A percentile compares a stretch with the other conserved stretches of the same genome.
phyloP scores from a whole-genome alignment of 768 basidiomycete species.

The Tylopilus felleus region DNA sequence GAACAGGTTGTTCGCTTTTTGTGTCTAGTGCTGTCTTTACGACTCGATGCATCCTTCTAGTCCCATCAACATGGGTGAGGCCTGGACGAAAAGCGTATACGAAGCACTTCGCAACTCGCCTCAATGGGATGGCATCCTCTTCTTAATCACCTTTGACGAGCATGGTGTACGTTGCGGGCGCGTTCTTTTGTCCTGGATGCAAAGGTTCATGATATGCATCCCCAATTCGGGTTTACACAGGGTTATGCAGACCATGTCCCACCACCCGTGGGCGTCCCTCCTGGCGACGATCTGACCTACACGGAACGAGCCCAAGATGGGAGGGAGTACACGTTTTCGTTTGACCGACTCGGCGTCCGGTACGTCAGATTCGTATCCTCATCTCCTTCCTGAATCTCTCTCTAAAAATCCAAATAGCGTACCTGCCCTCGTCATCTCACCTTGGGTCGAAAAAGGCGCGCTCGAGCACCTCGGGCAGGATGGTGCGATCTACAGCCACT shows the following conservation, averaged over 20 bases:
- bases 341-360: conserved; percentile 26
- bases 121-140: conserved; percentile 20
- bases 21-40: conserved; percentile 20
- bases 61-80: conserved; percentile 25
- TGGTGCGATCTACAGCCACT: conserved; percentile 20
- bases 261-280: conserved; percentile 20
- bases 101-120: conserved; percentile 24
- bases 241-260: conserved; percentile 25
- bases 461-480: conserved; percentile 9
- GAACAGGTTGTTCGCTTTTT: background rate
- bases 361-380: background rate
- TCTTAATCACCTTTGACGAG: conserved; percentile 27
- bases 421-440: conserved; percentile 22
- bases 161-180: conserved; percentile 16
- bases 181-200: background rate
- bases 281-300: conserved; percentile 23
- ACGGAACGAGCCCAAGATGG: conserved; percentile 21
- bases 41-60: conserved; percentile 28
- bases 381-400: background rate
- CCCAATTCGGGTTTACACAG: conserved; percentile 1
- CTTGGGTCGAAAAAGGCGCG: conserved; percentile 22
- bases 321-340: conserved; percentile 17
- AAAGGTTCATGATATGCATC: background rate
- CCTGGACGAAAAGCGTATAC: conserved; percentile 23
- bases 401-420: conserved; percentile 3